Conservation (phyloP, 208 protist species). For the Leptomonas pyrrhocoris region DNA sequence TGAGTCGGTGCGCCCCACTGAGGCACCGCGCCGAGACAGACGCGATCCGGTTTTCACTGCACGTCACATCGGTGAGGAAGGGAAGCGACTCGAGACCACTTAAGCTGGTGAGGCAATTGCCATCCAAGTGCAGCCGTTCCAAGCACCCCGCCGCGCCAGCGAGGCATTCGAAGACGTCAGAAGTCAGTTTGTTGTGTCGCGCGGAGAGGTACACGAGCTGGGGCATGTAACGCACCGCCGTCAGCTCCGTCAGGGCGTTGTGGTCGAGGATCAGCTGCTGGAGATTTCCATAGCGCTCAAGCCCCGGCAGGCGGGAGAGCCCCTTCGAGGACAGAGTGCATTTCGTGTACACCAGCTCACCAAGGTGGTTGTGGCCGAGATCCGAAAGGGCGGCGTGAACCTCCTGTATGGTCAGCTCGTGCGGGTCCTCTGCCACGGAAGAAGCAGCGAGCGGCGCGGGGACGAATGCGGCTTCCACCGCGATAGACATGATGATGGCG, state of each 20-base stretch:
- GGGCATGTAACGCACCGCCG: conserved; percentile 46
- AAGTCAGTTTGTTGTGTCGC: conserved; percentile 52
- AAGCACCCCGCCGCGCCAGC: conserved; percentile 38
- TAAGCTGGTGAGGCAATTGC: conserved; percentile 63
- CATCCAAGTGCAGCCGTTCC: conserved; percentile 64
- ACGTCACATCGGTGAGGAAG: conserved; percentile 68
- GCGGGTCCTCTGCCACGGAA: background rate
- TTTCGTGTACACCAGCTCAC: conserved; percentile 60
- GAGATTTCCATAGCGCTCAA: conserved; percentile 60
- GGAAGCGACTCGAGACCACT: conserved; percentile 52
- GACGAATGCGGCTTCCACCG: background rate
- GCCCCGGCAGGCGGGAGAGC: conserved; percentile 43
- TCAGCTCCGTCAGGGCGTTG: conserved; percentile 64
- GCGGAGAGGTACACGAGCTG: conserved; percentile 75
- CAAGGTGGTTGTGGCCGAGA: conserved; percentile 64
- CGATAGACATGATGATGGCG: background rate
- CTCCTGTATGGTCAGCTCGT: conserved; percentile 18
- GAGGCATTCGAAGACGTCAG: conserved; percentile 58
- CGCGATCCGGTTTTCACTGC: conserved; percentile 48
- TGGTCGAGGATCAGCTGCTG: conserved; percentile 70
- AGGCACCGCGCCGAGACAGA: conserved; percentile 29
- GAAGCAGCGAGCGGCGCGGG: background rate
- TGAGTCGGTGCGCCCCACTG: conserved; percentile 36
- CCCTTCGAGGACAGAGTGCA: conserved; percentile 32
- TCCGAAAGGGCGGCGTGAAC: conserved; percentile 37